Conservation (phyloP, 2,329 filamentous ascomycete species). For the Trichoderma sp. region DNA sequence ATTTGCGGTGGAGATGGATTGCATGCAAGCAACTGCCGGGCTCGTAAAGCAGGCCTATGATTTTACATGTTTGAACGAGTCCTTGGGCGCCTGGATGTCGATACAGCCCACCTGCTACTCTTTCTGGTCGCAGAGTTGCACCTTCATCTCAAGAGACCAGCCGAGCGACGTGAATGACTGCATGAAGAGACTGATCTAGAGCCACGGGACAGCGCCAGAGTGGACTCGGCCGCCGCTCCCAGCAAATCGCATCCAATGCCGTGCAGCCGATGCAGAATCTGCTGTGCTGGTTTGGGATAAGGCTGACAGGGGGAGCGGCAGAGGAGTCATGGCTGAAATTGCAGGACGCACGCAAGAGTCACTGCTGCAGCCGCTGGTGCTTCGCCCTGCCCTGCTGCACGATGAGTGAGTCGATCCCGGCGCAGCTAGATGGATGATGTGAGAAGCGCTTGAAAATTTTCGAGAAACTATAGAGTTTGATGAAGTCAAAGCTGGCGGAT, state of each 20-base stretch:
- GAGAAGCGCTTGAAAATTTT: background rate
- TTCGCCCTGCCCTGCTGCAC: background rate
- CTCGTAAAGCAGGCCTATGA: background rate
- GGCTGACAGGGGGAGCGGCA: background rate
- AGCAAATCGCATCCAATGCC: slow-evolving; percentile 18
- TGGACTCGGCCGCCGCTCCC: background rate
- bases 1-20: background rate
- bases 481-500: background rate
- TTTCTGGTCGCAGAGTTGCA: background rate
- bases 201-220: background rate
- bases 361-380: background rate
- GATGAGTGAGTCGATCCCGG: background rate
- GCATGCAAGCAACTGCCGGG: background rate
- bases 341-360: slow-evolving; percentile 13
- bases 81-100: background rate
- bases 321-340: slow-evolving; percentile 13
- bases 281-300: background rate
- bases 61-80: background rate
- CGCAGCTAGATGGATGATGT: background rate
- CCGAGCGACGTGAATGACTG: background rate
- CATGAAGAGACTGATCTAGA: background rate
- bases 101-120: background rate
- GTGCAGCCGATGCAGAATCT: background rate
- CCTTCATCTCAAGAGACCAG: background rate
- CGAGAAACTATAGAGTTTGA: background rate